Conservation (phyloP, 1,284 basidiomycete species). For the Apiotrichum domesticum region DNA sequence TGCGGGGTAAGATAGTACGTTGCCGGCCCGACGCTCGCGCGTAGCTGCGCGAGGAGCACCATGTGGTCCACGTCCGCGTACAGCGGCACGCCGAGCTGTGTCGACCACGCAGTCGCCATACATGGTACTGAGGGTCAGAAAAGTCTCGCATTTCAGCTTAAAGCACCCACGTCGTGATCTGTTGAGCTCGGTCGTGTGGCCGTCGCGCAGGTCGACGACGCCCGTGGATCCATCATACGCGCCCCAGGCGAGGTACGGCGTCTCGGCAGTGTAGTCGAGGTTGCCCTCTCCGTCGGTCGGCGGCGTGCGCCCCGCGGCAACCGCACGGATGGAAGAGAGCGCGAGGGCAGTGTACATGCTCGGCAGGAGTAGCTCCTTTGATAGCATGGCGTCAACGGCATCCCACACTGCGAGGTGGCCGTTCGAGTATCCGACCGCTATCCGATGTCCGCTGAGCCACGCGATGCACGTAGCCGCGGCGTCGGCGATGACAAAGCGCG, state of each 20-base stretch:
- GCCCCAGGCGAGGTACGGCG: constrained; percentile 24
- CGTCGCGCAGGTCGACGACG: constrained; percentile 35
- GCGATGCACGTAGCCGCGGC: constrained; percentile 67
- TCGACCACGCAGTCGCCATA: constrained; percentile 31
- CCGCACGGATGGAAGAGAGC: constrained; percentile 22
- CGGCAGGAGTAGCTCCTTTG: constrained; percentile 18
- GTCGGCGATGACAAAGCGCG: constrained; percentile 66
- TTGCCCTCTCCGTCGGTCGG: constrained; percentile 17
- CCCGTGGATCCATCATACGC: constrained; percentile 29
- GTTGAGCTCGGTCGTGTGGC: constrained; percentile 20
- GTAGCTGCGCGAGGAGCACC: constrained; percentile 26
- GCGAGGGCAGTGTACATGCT: constrained; percentile 23
- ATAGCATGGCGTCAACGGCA: constrained; percentile 51
- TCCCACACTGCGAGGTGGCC: constrained; percentile 73
- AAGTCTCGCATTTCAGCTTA: too few species aligned
- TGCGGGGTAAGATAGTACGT: constrained; percentile 22
- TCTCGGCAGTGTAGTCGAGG: constrained; percentile 23
- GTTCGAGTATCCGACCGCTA: constrained; percentile 74
- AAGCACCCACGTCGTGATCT: constrained; percentile 26
- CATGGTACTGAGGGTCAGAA: constrained; percentile 25
- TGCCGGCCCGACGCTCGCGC: constrained; percentile 10
- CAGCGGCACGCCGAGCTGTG: constrained; percentile 29
- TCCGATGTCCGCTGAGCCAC: constrained; percentile 73
- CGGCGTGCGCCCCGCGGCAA: constrained; percentile 25
- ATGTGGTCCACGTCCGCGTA: constrained; percentile 38